Base-by-base conservation (phyloP, 139 green algal genomes). In the Nannochloris sp. region DNA sequence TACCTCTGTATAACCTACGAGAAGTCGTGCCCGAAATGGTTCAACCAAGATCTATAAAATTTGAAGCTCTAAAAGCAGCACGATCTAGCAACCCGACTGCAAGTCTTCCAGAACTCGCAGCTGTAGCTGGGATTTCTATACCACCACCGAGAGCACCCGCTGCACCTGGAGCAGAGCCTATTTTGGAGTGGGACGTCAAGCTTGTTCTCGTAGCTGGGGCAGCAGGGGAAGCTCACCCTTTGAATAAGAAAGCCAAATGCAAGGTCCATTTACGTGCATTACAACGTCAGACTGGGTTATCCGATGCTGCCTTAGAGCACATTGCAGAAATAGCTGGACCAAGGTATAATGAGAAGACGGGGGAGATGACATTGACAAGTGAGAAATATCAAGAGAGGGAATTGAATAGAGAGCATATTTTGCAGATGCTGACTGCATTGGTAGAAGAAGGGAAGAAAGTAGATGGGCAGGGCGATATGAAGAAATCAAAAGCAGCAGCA, bases 281-380 rank as follows among this genome's bases (percentile, higher is more conserved):
- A 61, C 76, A 84, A 60, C 27, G 55, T 9, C 45, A 84, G 60
- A 27, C 54, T 4, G 64, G 72, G 15, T 68, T 85, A 33, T 74
- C 60, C 4, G 64, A 81, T 14, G 67, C 45, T 31, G 78, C 71
- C 27, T 47, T 84, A 44, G 54, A 76, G 64, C 68, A 81, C 71
- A 84, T 85, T 33, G 78, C 78, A 1, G 9, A 23, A 6, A 38
- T 85, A 29, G 72, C 44, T 51, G 75, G 72, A 9, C 61, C 45
- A 29, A 71, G 78, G 55, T 85, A 85, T 71, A 75, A 82, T 68
- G 54, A 60, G 6, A 62, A 56, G 27, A 76, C 44, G 3, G 78
- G 78, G 7, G 14, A 54, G 54, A 23, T 85, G 2, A 78, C 66
- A 23, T 57, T 85, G 46, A 70, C 55, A 10, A 65, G 39, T 30